Base-by-base conservation (phyloP, 768 basidiomycete genomes). In the Mycena rebaudengoi region DNA sequence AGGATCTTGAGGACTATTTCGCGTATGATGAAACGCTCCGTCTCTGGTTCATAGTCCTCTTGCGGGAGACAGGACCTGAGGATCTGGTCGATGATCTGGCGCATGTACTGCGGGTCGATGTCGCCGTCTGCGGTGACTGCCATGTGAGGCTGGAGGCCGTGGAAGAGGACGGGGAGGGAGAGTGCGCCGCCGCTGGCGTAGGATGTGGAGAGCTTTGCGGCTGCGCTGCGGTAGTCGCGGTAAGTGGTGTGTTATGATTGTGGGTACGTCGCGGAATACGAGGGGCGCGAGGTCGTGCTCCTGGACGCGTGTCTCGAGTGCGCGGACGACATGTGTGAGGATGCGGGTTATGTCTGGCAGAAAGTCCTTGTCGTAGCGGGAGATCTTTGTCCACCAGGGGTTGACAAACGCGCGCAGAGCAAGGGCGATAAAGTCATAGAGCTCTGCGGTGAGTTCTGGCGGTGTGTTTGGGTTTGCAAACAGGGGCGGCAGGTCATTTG, bases 371-470 rank as follows among this genome's bases (percentile, higher is more conserved):
- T 95, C 94, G 65, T 92, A 92, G 62, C 91, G 85, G 1, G 93
- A 86, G 54, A 95, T 83, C 70, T 88, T 92, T 30, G 90, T 82
- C 91, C 94, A 96, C 94, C 94, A 96, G 2, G 91, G 90, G 46
- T 88, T 86, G 35, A 96, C 86, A 70, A 84, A 91, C 7, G 92
- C 92, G 32, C 94, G 85, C 23, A 96, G 82, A 11, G 88, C 85
- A 60, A 95, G 88, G 0, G 94, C 93, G 30, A 94, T 81, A 60
- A 94, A 82, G 75, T 95, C 91, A 71, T 95, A 94, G 5, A 91
- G 75, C 71, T 91, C 91, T 6, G 83, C 80, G 58, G 85, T 83
- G 61, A 95, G 84, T 48, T 91, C 88, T 23, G 82, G 80, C 0
- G 83, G 76, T 10, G 79, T 79, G 13, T 70, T 58, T 0, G 80